Percentiles rank a stretch among this genome's conserved stretches.
These are phyloP conservation scores for Sisymbrium irio DNA, from an alignment of 345 rosid genomes.

Conservation along the genomic window DNA sequence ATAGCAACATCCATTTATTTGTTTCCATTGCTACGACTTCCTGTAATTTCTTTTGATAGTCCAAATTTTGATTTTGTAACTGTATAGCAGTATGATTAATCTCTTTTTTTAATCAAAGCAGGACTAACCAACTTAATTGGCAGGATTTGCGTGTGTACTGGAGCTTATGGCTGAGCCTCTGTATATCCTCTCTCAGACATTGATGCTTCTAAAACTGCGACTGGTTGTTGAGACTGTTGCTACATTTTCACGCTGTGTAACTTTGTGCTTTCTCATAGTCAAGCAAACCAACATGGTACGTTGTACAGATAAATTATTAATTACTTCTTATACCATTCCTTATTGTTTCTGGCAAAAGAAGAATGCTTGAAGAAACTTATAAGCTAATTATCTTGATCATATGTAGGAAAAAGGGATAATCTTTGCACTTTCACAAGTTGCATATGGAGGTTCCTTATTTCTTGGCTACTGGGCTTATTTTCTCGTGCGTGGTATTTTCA, in stretches of 20 bases:
- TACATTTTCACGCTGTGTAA: conserved; percentile 70
- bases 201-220: conserved; percentile 66
- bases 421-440: conserved; percentile 77
- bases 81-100: background rate
- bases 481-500: conserved; percentile 47
- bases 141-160: conserved; percentile 82
- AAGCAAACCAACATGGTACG: conserved; percentile 61
- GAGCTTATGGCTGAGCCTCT: conserved; percentile 92
- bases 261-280: conserved; percentile 67
- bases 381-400: background rate
- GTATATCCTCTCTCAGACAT: conserved; percentile 83
- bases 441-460: conserved; percentile 73
- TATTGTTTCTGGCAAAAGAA: background rate
- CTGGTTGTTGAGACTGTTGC: conserved; percentile 79
- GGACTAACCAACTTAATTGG: conserved; percentile 27
- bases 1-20: background rate
- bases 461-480: conserved; percentile 91
- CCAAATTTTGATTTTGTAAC: background rate
- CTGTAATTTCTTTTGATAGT: background rate
- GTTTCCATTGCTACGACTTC: background rate
- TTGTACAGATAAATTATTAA: conserved; percentile 1
- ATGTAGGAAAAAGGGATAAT: conserved; percentile 64
- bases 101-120: background rate
- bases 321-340: background rate
- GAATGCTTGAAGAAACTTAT: background rate